Evolutionary conservation across 2,329 filamentous ascomycete genomes (phyloP).

Genomic region (Penicillium frequentans): DNA sequence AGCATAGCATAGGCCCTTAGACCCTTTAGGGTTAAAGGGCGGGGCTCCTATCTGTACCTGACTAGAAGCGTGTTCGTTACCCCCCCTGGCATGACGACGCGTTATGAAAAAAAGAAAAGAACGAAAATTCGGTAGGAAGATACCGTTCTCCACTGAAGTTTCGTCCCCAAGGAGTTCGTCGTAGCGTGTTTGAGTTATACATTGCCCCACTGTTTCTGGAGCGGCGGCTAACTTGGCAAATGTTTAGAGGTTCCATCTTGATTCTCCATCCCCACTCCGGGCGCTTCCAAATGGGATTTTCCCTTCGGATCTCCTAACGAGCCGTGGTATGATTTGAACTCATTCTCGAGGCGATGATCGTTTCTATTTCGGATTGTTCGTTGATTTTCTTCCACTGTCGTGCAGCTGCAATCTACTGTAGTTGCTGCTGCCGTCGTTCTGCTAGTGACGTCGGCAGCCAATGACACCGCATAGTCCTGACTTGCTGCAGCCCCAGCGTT

Average conservation of each 20-base stretch:
- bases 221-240: conserved; percentile 28
- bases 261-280: background rate
- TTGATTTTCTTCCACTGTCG: background rate
- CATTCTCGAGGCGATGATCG: background rate
- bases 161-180: conserved; percentile 19
- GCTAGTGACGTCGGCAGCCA: conserved; percentile 4
- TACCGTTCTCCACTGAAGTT: background rate
- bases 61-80: background rate
- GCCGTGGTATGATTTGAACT: background rate
- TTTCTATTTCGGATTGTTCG: background rate
- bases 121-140: background rate
- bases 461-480: conserved; percentile 5
- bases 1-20: conserved; percentile 1
- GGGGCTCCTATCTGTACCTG: conserved; percentile 1
- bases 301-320: background rate
- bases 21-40: conserved; percentile 9
- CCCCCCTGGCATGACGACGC: conserved; percentile 4
- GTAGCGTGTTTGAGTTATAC: conserved; percentile 37
- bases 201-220: conserved; percentile 24
- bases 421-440: conserved; percentile 20
- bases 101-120: background rate
- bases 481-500: conserved; percentile 16
- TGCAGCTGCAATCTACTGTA: conserved; percentile 15
- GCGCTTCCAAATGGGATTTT: background rate
- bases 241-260: background rate